A percentile compares a stretch with the other conserved stretches of the same genome.
Conservation (phyloP, 1,284 basidiomycete species). For the Sanguinoderma infundibulare region DNA sequence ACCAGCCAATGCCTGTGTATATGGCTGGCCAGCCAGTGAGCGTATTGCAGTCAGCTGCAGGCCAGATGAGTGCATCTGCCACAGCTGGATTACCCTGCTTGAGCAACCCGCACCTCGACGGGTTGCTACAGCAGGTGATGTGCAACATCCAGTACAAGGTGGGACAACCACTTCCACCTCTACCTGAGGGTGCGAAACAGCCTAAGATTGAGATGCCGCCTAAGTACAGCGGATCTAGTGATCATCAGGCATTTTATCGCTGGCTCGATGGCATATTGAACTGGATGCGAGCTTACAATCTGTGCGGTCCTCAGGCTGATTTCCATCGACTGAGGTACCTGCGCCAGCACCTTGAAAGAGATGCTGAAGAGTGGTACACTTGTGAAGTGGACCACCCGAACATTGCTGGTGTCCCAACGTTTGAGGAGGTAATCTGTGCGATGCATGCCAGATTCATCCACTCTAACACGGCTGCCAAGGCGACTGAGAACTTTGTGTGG, state of each 20-base stretch:
- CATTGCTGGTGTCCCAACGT: neutral
- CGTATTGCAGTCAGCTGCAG: neutral
- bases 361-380: neutral
- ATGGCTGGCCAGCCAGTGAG: neutral
- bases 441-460: conserved; percentile 7
- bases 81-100: no score
- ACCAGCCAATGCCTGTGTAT: neutral
- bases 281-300: conserved; percentile 5
- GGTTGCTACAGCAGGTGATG: neutral
- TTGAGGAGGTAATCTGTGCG: conserved; percentile 4
- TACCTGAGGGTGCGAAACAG: neutral
- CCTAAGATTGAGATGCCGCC: conserved; percentile 1
- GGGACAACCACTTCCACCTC: neutral
- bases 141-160: neutral
- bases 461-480: conserved; percentile 1
- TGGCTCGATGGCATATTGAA: neutral
- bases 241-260: neutral
- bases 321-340: neutral
- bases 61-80: neutral
- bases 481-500: neutral
- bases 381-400: neutral
- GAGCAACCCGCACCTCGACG: neutral
- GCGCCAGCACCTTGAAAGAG: neutral
- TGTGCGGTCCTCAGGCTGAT: conserved; percentile 1
- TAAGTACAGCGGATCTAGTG: neutral